Percentiles rank a stretch among this genome's conserved stretches.
These are phyloP conservation scores for Macadamia integrifolia DNA, from an alignment of 164 flowering plant species.

Conservation along the genomic window DNA sequence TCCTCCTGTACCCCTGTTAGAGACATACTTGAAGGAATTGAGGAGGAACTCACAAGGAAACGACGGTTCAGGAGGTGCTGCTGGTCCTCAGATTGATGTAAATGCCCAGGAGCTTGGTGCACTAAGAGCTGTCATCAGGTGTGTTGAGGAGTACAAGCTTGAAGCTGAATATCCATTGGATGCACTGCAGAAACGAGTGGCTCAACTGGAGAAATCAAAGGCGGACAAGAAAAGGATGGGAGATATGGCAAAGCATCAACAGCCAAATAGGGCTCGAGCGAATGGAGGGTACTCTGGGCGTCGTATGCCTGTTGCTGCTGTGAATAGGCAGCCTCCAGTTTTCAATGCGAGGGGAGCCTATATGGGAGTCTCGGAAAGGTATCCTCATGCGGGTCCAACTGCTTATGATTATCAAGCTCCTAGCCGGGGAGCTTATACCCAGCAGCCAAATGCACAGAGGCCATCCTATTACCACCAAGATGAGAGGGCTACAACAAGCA, in stretches of 20 bases:
- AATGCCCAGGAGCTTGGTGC: constrained; percentile 50
- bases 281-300: constrained; percentile 31
- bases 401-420: constrained; percentile 41
- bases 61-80: constrained; percentile 9
- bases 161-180: constrained; percentile 55
- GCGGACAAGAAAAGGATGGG: constrained; percentile 40
- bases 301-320: constrained; percentile 20
- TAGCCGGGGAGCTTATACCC: constrained; percentile 25
- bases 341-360: too few relatives aligned
- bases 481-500: constrained; percentile 21
- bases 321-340: constrained; percentile 23
- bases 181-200: constrained; percentile 48
- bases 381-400: too few relatives aligned
- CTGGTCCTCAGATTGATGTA: constrained; percentile 32
- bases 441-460: constrained; percentile 28
- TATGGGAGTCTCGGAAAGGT: too few relatives aligned
- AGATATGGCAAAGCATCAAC: constrained; percentile 22
- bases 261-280: constrained; percentile 38
- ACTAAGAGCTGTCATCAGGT: constrained; percentile 43
- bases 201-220: constrained; percentile 46
- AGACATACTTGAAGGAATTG: constrained; percentile 52
- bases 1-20: constrained; percentile 52
- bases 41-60: constrained; percentile 54
- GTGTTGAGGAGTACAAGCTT: constrained; percentile 51
- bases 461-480: constrained; percentile 40